phyloP scores from a whole-genome alignment of 2,329 filamentous ascomycete species.

The Anisogramma anomala region DNA sequence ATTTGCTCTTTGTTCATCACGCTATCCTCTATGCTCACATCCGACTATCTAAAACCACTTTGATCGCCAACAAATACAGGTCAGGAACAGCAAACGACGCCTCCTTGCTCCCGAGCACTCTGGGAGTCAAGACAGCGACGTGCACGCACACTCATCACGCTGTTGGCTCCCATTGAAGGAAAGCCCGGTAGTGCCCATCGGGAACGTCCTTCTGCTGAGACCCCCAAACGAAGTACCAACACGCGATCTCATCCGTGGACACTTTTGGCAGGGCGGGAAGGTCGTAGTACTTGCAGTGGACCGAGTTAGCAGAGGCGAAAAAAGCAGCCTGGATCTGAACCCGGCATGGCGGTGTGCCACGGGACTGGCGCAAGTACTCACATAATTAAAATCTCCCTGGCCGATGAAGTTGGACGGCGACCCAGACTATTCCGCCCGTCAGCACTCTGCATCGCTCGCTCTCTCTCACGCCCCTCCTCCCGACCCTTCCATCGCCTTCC shows the following conservation, averaged over 20 bases:
- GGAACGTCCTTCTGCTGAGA: slow-evolving; percentile 2
- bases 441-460: background rate
- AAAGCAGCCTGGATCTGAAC: no score
- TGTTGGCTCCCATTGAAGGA: slow-evolving; percentile 6
- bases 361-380: background rate
- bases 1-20: no score
- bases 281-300: slow-evolving; percentile 6
- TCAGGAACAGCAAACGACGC: no score
- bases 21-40: no score
- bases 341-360: background rate
- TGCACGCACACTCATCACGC: background rate
- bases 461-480: no score
- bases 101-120: background rate
- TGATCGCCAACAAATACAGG: no score
- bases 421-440: slow-evolving; percentile 3
- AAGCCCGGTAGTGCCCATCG: slow-evolving; percentile 5
- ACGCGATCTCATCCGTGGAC: background rate
- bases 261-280: slow-evolving; percentile 1
- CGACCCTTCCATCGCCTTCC: no score
- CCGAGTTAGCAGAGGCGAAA: background rate
- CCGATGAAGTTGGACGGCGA: slow-evolving; percentile 7
- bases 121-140: no score
- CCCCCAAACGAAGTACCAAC: slow-evolving; percentile 10
- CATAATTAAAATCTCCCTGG: slow-evolving; percentile 4
- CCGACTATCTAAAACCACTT: no score